These are phyloP conservation scores for Volutella citrinella DNA, from an alignment of 2,329 filamentous ascomycete genomes.

Conservation along the genomic window DNA sequence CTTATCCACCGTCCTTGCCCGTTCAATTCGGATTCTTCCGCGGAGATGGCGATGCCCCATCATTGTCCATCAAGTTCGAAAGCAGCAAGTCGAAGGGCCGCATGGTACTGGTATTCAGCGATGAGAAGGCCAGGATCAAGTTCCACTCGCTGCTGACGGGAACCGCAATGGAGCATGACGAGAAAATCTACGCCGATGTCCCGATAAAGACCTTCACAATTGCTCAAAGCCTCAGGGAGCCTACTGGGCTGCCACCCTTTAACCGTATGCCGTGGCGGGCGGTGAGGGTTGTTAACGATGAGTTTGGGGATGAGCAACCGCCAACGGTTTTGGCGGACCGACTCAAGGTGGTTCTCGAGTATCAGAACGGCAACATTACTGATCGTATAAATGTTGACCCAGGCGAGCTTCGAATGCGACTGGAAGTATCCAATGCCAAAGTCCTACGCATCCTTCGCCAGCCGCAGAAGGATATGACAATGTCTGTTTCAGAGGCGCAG, in stretches of 20 bases:
- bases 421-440: slow-evolving; percentile 61
- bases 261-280: slow-evolving; percentile 61
- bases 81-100: slow-evolving; percentile 64
- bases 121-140: slow-evolving; percentile 65
- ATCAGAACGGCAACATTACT: slow-evolving; percentile 72
- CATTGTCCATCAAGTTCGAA: slow-evolving; percentile 68
- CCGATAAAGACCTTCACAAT: slow-evolving; percentile 64
- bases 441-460: slow-evolving; percentile 67
- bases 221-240: slow-evolving; percentile 48
- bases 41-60: slow-evolving; percentile 66
- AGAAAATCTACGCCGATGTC: slow-evolving; percentile 69
- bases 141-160: slow-evolving; percentile 74
- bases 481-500: slow-evolving; percentile 69
- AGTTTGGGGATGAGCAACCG: slow-evolving; percentile 56
- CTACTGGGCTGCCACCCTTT: slow-evolving; percentile 47
- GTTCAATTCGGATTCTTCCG: slow-evolving; percentile 77
- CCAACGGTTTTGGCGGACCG: slow-evolving; percentile 73
- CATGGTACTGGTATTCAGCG: slow-evolving; percentile 74
- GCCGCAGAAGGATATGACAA: slow-evolving; percentile 72
- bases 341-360: slow-evolving; percentile 72
- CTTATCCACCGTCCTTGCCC: slow-evolving; percentile 61
- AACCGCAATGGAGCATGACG: slow-evolving; percentile 63
- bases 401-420: slow-evolving; percentile 66
- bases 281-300: slow-evolving; percentile 69
- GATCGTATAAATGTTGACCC: slow-evolving; percentile 80